Conservation (phyloP, 768 basidiomycete genomes). For the Saitozyma podzolica region DNA sequence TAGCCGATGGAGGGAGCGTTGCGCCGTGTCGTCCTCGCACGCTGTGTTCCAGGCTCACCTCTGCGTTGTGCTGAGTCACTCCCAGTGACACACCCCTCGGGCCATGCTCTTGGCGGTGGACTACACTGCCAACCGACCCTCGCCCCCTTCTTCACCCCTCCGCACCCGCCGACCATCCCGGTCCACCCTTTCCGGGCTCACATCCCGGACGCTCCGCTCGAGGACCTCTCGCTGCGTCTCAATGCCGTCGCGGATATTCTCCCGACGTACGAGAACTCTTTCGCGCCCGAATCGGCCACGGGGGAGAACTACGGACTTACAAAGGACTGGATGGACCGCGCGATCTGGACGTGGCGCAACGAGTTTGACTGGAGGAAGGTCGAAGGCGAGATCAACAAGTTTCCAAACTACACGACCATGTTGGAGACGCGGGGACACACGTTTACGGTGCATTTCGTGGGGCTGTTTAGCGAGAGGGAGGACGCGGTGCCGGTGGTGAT, state of each 20-base stretch:
- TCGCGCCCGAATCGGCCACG: slow-evolving; percentile 9
- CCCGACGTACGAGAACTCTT: slow-evolving; percentile 39
- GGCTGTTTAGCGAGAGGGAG: slow-evolving; percentile 24
- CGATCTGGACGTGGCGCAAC: slow-evolving; percentile 19
- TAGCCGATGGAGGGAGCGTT: too few species aligned
- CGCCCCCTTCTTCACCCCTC: slow-evolving; percentile 12
- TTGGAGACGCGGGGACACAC: slow-evolving; percentile 14
- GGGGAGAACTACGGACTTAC: slow-evolving; percentile 27
- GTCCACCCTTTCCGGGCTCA: slow-evolving; percentile 29
- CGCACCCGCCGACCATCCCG: slow-evolving; percentile 22
- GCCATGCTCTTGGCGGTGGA: background rate
- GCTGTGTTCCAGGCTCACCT: too few species aligned
- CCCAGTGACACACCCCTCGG: too few species aligned
- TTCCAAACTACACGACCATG: slow-evolving; percentile 23
- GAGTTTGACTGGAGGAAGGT: slow-evolving; percentile 36
- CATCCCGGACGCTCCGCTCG: slow-evolving; percentile 28
- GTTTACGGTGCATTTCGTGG: slow-evolving; percentile 31
- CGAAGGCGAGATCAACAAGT: slow-evolving; percentile 32
- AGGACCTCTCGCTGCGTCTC: slow-evolving; percentile 29
- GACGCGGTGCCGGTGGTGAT: slow-evolving; percentile 34
- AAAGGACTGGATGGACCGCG: slow-evolving; percentile 32
- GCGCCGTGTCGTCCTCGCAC: too few species aligned
- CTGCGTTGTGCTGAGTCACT: too few species aligned
- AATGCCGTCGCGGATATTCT: slow-evolving; percentile 13
- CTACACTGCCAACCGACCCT: background rate